Evolutionary conservation across 305 asterid species (phyloP), one percentile per base, ranked within the genome.

Genomic region (Fraxinus latifolia): DNA sequence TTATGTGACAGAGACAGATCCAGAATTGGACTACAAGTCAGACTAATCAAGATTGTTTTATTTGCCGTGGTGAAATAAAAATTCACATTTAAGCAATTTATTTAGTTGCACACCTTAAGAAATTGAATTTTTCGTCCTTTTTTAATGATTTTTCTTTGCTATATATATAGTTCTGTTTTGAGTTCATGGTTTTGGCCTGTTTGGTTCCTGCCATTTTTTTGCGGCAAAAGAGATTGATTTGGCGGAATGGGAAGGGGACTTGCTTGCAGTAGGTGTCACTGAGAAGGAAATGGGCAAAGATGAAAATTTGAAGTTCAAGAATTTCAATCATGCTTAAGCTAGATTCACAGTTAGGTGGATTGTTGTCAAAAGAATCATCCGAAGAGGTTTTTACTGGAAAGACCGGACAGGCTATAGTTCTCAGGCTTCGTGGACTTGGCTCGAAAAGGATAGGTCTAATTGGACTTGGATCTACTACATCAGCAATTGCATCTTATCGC

Each of bases 161-260:
- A 27, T 27, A 27, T 27, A 27, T 11, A 12, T 11, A 8, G n/a
- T 11, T 42, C 4, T 12, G 53, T 27, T 27, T 12, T 42, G 53
- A 11, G 31, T 37, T 5, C n/a, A 53, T 53, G n/a, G 27, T 81
- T 4, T 4, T 17, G 12, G 14, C 8, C n/a, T 36, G 17, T n/a
- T 7, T 37, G 44, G 6, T 23, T 67, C n/a, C 7, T 14, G 27
- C 27, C 11, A 23, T 4, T 55, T 5, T 71, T 9, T 91, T 96
- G 84, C 91, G 74, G 97, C 97, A 29, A 94, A 96, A 91, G 98
- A 92, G 80, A 86, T 89, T 71, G 94, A 94, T 88, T 79, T 93
- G 88, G 92, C 86, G 3, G 95, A 93, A 88, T 96, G 99, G 99
- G 93, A 94, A 90, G 99, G 99, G 44, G 99, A 96, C 87, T 88